Evolutionary conservation across 805 yeast genomes (phyloP).

Genomic region (Zygoascus ofunaensis): DNA sequence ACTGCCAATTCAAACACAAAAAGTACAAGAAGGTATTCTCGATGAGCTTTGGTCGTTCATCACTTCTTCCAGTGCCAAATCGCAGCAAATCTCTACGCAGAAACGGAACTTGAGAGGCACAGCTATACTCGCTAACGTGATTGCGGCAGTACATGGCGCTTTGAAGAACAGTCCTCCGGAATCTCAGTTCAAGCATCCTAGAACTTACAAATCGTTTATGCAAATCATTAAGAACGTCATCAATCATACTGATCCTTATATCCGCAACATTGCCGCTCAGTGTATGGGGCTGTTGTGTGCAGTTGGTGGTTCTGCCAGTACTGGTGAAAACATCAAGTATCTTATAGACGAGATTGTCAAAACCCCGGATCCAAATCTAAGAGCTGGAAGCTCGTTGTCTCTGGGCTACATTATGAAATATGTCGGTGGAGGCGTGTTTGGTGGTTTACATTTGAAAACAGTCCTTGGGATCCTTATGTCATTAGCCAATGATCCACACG

Average conservation of each 20-base stretch:
- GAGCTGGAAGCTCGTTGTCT: slow-evolving; percentile 49
- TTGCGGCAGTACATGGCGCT: slow-evolving; percentile 54
- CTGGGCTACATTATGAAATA: slow-evolving; percentile 40
- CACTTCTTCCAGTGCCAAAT: slow-evolving; percentile 9
- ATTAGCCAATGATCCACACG: slow-evolving; percentile 72
- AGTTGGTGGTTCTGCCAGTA: slow-evolving; percentile 21
- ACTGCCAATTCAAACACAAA: slow-evolving; percentile 61
- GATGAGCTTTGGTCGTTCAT: slow-evolving; percentile 62
- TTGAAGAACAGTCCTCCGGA: slow-evolving; percentile 17
- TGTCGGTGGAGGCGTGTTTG: slow-evolving; percentile 27
- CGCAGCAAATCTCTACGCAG: slow-evolving; percentile 10
- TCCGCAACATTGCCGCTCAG: slow-evolving; percentile 44
- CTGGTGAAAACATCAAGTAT: slow-evolving; percentile 39
- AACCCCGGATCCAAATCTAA: slow-evolving; percentile 51
- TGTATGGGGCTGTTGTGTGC: slow-evolving; percentile 45
- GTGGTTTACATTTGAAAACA: slow-evolving; percentile 34
- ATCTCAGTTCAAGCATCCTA: slow-evolving; percentile 22
- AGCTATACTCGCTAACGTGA: slow-evolving; percentile 52
- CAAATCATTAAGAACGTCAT: slow-evolving; percentile 43
- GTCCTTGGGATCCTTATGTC: slow-evolving; percentile 51
- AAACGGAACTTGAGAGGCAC: slow-evolving; percentile 27
- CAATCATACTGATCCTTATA: slow-evolving; percentile 30
- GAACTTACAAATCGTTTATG: slow-evolving; percentile 38
- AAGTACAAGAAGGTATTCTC: slow-evolving; percentile 79
- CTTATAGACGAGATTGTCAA: slow-evolving; percentile 58